phyloP scores from a whole-genome alignment of 2,329 filamentous ascomycete species.

The Aspergillus flavus region DNA sequence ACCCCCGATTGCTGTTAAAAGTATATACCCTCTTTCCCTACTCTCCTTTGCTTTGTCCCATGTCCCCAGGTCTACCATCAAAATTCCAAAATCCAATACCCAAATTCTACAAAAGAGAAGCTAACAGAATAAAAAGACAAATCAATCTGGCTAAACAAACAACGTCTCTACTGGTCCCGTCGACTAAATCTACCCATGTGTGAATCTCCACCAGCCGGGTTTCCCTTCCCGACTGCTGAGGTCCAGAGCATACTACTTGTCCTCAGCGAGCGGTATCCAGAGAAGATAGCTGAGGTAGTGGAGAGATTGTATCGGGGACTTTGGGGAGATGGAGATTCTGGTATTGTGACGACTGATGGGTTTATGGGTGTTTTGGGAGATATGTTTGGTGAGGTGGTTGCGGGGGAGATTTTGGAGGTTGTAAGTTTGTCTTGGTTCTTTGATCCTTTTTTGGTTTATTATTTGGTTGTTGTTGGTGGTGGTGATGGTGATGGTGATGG shows the following conservation, averaged over 20 bases:
- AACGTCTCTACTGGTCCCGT: neutral
- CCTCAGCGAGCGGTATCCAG: neutral
- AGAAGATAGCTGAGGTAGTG: neutral
- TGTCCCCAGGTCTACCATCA: neutral
- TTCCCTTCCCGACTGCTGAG: neutral
- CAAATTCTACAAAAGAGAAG: too few species aligned
- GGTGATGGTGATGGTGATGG: fast-evolving
- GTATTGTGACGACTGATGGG: neutral
- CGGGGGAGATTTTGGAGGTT: too few species aligned
- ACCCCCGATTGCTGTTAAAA: neutral
- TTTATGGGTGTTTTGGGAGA: neutral
- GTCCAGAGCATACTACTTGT: neutral
- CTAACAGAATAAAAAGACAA: neutral
- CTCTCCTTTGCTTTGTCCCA: too few species aligned
- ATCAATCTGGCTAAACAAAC: neutral
- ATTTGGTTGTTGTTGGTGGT: neutral
- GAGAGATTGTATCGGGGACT: neutral
- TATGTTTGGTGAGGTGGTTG: neutral
- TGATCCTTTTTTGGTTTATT: neutral
- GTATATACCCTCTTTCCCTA: neutral
- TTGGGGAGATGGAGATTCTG: neutral
- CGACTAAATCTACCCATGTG: neutral
- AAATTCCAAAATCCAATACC: too few species aligned
- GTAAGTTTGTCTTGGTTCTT: neutral
- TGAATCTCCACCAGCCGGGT: neutral